Percentiles rank a stretch among this genome's conserved stretches.
phyloP scores from a whole-genome alignment of 169 alveolate species.

The Eimeria necatrix region DNA sequence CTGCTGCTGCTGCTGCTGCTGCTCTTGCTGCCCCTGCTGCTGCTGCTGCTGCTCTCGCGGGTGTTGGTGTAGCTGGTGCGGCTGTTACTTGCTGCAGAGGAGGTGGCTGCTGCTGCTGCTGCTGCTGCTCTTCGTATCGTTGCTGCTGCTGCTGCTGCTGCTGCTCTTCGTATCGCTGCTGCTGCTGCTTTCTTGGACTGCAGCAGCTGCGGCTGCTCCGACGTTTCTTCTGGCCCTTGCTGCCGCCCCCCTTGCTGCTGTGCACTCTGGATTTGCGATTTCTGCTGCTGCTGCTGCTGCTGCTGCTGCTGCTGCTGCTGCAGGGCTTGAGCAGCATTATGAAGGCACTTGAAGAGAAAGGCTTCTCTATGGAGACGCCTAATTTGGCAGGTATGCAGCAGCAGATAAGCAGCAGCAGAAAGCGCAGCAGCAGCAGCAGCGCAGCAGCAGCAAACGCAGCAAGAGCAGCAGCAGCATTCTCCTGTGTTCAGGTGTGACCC shows the following conservation, averaged over 20 bases:
- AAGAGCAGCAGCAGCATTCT: neutral
- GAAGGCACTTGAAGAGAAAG: conserved; percentile 4
- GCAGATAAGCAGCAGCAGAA: neutral
- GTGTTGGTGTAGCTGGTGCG: neutral
- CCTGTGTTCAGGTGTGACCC: neutral
- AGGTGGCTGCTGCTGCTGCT: neutral
- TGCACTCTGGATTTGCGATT: too few species aligned
- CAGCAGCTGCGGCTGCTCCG: too few species aligned
- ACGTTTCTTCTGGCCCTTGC: too few species aligned
- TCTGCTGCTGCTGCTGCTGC: conserved; percentile 29
- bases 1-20: too few species aligned
- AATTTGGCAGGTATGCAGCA: conserved; percentile 19
- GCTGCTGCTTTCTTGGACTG: too few species aligned
- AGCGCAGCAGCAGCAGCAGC: neutral
- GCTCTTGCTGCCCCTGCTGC: neutral
- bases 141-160: too few species aligned
- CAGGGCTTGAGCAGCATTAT: conserved; percentile 39
- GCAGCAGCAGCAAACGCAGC: neutral
- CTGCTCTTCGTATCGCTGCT: too few species aligned
- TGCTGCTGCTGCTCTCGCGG: neutral
- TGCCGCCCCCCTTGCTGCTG: too few species aligned
- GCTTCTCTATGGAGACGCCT: conserved; percentile 34
- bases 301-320: neutral
- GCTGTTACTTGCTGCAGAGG: too few species aligned
- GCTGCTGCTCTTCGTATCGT: too few species aligned